phyloP scores from a whole-genome alignment of 78 protist genomes.

The Neovahlkampfia damariscottae region DNA sequence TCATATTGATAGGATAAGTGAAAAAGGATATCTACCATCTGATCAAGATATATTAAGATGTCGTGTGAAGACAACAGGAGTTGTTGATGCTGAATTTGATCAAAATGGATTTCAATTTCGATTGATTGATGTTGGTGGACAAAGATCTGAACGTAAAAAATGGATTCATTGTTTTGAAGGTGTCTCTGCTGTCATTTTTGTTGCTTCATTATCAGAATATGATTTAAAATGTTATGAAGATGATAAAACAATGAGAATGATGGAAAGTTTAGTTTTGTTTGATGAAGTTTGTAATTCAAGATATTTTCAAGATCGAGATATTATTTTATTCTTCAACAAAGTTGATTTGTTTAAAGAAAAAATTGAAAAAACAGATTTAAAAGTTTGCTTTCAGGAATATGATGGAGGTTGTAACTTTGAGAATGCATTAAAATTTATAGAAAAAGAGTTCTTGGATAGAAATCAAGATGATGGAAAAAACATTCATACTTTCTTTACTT shows the following conservation, averaged over 20 bases:
- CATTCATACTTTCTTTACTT: conserved; percentile 67
- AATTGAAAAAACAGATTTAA: conserved; percentile 37
- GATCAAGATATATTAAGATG: conserved; percentile 4
- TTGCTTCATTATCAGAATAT: conserved; percentile 69
- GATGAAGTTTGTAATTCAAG: conserved; percentile 75
- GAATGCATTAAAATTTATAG: conserved; percentile 30
- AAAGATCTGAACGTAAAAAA: not conserved
- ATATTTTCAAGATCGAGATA: conserved; percentile 75
- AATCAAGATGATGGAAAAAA: conserved; percentile 30
- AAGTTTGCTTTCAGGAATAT: conserved; percentile 63
- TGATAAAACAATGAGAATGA: conserved; percentile 66
- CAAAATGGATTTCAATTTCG: not conserved
- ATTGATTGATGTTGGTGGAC: conserved; percentile 17
- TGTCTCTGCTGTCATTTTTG: conserved; percentile 85
- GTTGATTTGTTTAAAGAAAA: conserved; percentile 67
- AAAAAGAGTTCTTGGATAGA: conserved; percentile 26
- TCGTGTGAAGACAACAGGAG: conserved; percentile 16
- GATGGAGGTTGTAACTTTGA: conserved; percentile 36
- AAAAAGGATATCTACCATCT: conserved; percentile 4
- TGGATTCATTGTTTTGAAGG: conserved; percentile 60
- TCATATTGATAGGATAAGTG: conserved; percentile 1
- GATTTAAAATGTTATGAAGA: conserved; percentile 75
- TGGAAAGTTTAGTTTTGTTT: conserved; percentile 74
- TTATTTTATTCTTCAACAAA: conserved; percentile 89
- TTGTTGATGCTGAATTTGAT: not conserved